These are phyloP conservation scores for Alternaria triticimaculans DNA, from an alignment of 2,329 filamentous ascomycete species.

Conservation along the genomic window DNA sequence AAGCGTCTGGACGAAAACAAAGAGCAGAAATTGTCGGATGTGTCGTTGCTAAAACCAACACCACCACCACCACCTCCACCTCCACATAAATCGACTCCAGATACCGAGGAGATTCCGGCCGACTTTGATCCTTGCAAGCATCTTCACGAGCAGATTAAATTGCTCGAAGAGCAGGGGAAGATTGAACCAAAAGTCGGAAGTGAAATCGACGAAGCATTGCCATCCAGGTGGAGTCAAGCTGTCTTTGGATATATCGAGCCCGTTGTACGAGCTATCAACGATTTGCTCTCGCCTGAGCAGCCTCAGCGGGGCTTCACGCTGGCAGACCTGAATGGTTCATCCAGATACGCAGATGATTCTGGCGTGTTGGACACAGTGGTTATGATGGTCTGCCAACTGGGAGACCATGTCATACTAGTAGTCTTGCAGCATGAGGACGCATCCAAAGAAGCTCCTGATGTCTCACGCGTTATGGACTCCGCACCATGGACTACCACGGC, in stretches of 20 bases:
- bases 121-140: conserved; percentile 10
- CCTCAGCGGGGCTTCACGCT: not conserved
- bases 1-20: not conserved
- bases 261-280: conserved; percentile 4
- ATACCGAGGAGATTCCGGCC: not conserved
- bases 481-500: not conserved
- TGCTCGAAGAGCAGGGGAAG: not conserved
- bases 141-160: not conserved
- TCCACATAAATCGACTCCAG: not conserved
- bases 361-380: not conserved
- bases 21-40: not conserved
- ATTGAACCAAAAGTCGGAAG: not conserved
- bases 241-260: not conserved
- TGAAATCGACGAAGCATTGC: not conserved
- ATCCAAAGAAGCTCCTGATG: not conserved
- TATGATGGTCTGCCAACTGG: not conserved
- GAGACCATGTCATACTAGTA: not conserved
- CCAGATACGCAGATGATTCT: not conserved
- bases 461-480: conserved; percentile 2
- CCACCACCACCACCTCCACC: not conserved
- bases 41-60: not conserved
- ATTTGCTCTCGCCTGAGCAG: not conserved
- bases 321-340: not conserved
- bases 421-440: not conserved
- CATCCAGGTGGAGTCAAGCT: not conserved